Conservation (phyloP, 306 rosid genomes). For the Urtica urens region DNA sequence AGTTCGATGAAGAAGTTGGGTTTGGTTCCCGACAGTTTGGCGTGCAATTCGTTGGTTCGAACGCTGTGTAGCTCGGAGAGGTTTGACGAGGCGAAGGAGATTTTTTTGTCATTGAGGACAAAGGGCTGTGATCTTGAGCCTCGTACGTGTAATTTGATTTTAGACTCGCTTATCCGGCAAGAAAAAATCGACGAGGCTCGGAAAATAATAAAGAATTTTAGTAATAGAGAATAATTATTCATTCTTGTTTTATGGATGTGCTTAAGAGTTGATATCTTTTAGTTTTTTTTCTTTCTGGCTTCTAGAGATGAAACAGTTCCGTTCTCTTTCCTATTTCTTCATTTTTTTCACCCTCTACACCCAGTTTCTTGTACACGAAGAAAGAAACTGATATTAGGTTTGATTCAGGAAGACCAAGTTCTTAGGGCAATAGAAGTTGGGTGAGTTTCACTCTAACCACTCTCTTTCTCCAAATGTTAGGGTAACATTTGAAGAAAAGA, state of each 20-base stretch:
- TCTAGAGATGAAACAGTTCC: not conserved
- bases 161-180: conserved; percentile 30
- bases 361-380: not conserved
- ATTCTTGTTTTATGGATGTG: conserved; percentile 10
- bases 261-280: not conserved
- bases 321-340: no score
- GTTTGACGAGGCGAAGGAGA: conserved; percentile 56
- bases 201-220: conserved; percentile 34
- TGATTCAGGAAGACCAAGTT: no score
- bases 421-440: conserved; percentile 24
- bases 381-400: no score
- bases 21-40: conserved; percentile 49
- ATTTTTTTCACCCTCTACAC: not conserved
- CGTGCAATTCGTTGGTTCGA: conserved; percentile 51
- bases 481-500: not conserved
- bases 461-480: conserved; percentile 15
- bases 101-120: conserved; percentile 51
- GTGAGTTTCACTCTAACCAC: conserved; percentile 46
- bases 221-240: conserved; percentile 22
- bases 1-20: conserved; percentile 46
- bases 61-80: conserved; percentile 45
- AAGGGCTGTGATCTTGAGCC: conserved; percentile 55
- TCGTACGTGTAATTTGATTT: conserved; percentile 37
- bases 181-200: conserved; percentile 34
- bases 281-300: no score